phyloP scores from a whole-genome alignment of 2,329 filamentous ascomycete species.

The Pyrenochaeta sp. region DNA sequence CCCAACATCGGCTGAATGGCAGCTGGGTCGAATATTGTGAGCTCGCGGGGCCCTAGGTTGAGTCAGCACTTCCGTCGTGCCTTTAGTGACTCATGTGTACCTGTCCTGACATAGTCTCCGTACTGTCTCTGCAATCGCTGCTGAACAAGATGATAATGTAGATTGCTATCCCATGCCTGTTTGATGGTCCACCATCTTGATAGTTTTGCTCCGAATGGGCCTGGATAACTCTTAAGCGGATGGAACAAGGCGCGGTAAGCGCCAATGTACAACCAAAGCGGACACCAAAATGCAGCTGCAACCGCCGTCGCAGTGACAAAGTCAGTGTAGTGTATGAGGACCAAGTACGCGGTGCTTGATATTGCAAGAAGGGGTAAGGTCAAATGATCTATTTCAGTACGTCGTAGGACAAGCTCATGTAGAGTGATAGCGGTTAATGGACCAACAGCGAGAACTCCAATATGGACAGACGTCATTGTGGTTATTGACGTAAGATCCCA shows the following conservation, averaged over 20 bases:
- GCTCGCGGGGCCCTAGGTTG: constrained; percentile 28
- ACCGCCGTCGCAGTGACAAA: constrained; percentile 16
- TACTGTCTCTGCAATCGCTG: constrained; percentile 31
- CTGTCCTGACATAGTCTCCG: constrained; percentile 37
- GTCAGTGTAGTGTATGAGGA: constrained; percentile 12
- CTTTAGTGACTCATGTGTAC: constrained; percentile 9
- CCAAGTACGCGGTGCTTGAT: constrained; percentile 14
- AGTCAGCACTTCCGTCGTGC: constrained; percentile 6
- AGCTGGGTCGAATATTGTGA: constrained; percentile 33
- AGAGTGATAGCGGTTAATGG: constrained; percentile 6
- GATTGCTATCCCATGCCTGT: constrained; percentile 18
- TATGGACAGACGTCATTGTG: not conserved
- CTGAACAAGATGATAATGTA: constrained; percentile 25
- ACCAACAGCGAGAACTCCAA: not conserved
- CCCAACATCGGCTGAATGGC: constrained; percentile 32
- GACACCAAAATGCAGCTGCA: constrained; percentile 21
- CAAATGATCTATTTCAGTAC: constrained; percentile 14
- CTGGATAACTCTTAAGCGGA: constrained; percentile 30
- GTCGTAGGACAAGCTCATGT: constrained; percentile 9
- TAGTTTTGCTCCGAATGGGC: constrained; percentile 29
- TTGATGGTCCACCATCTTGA: constrained; percentile 35
- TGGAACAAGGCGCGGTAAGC: constrained; percentile 35
- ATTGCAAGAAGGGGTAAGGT: not conserved
- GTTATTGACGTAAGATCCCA: not conserved
- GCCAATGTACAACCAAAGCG: constrained; percentile 29